Base-by-base conservation (phyloP, 1,139 yeast species). In the Entelexis sorbosivorans region DNA sequence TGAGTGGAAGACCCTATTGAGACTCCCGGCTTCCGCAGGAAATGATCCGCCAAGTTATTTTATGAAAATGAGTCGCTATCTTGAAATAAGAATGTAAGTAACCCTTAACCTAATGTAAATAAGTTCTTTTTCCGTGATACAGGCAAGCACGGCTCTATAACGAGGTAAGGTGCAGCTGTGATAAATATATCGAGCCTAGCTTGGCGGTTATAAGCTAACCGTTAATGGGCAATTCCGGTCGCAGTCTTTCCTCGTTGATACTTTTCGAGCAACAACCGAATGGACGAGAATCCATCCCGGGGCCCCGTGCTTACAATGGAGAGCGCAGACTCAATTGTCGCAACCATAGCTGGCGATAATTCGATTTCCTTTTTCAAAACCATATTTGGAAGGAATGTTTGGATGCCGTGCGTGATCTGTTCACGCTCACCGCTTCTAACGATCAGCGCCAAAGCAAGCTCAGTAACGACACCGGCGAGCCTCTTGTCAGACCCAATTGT, bases 401-500 rank as follows among this genome's bases (percentile, higher is more conserved):
- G 63, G 14, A 66, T 48, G 45, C 64, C 53, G 29, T 54, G 56
- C 22, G 49, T 44, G 13, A 64, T 60, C 16, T 63, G 65, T 1
- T 47, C 46, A 29, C 53, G 57, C 42, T 64, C 58, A 19, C 67
- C 66, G 10, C 66, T 55, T 44, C 61, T 60, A 10, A 64, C 61
- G 3, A 66, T 66, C 43, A 66, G 53, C 2, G 69, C 60, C 2
- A 62, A 52, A 46, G 62, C 59, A n/a, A 58, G 55, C 22, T 59
- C 60, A 29, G 63, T 52, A 17, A 65, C 49, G 13, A 52, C 58
- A 5, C 54, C 50, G 14, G 56, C 38, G 5, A 14, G 24, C 8
- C 34, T 48, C 5, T 24, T 29, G 20, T 17, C 32, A 2, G 36
- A 19, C 2, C 49, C 40, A 1, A 40, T 14, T 5, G 49, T 7